Conservation (phyloP, 2,329 filamentous ascomycete genomes). For the Thermothelomyces thermophilus region DNA sequence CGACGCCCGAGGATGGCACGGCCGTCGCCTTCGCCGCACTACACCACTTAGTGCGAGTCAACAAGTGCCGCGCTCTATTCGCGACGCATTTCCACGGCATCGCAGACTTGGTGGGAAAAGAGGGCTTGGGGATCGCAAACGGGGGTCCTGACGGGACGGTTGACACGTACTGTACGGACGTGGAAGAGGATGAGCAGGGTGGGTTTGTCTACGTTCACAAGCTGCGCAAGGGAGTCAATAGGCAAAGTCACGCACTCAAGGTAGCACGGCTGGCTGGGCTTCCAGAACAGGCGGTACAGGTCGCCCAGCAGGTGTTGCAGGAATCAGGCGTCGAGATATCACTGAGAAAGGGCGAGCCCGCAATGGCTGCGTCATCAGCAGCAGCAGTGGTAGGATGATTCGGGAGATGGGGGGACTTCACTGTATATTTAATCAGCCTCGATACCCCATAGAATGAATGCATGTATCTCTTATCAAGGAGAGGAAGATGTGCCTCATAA, state of each 20-base stretch:
- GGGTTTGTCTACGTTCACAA: constrained; percentile 84
- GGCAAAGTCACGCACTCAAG: constrained; percentile 83
- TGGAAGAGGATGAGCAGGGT: constrained; percentile 63
- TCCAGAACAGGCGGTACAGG: constrained; percentile 62
- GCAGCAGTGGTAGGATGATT: constrained; percentile 12
- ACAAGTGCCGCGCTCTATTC: constrained; percentile 75
- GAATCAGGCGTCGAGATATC: constrained; percentile 9
- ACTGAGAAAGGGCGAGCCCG: background rate
- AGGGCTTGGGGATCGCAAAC: constrained; percentile 34
- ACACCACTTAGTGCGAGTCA: constrained; percentile 72
- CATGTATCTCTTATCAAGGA: constrained; percentile 18
- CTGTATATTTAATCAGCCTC: constrained; percentile 33
- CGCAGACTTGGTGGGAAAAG: constrained; percentile 63
- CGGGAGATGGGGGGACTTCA: constrained; percentile 13
- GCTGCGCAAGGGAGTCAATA: constrained; percentile 74
- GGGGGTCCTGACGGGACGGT: constrained; percentile 39
- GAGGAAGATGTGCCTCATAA: constrained; percentile 42
- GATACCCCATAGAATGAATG: constrained; percentile 29
- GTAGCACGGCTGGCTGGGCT: constrained; percentile 84
- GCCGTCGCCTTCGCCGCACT: constrained; percentile 87
- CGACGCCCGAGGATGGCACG: constrained; percentile 84
- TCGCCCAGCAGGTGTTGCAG: constrained; percentile 56
- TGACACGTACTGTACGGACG: constrained; percentile 81
- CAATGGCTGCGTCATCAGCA: background rate
- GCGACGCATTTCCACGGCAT: constrained; percentile 91